These are phyloP conservation scores for Gomphus sp. DNA, from an alignment of 1,284 basidiomycete genomes.

Conservation along the genomic window DNA sequence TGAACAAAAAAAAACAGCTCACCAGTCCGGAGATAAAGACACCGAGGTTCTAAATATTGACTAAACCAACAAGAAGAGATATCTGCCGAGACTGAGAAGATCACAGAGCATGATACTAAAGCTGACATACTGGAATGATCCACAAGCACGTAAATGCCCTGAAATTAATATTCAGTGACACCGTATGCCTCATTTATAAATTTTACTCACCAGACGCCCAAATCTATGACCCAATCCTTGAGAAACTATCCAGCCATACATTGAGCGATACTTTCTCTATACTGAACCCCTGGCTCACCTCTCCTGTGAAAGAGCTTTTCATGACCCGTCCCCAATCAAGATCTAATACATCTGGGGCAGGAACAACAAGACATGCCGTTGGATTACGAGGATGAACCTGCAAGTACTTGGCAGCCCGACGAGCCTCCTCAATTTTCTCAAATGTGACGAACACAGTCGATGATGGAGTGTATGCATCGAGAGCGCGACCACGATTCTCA, in stretches of 20 bases:
- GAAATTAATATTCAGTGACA: constrained; percentile 10
- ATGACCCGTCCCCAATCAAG: constrained; percentile 80
- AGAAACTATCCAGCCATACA: constrained; percentile 39
- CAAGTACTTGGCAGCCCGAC: constrained; percentile 66
- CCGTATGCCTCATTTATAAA: neutral
- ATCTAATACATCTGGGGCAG: constrained; percentile 81
- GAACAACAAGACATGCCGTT: constrained; percentile 62
- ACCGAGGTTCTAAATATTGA: constrained; percentile 71
- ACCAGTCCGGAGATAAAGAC: constrained; percentile 63
- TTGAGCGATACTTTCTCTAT: neutral
- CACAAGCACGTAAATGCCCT: constrained; percentile 85
- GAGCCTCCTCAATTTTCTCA: constrained; percentile 58
- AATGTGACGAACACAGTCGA: constrained; percentile 90
- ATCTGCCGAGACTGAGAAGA: constrained; percentile 24
- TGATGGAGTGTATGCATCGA: constrained; percentile 59
- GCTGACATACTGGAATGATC: constrained; percentile 46
- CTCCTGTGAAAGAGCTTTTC: constrained; percentile 65
- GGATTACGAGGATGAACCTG: constrained; percentile 74
- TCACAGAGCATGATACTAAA: neutral
- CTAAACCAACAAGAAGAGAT: constrained; percentile 67
- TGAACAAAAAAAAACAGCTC: constrained; percentile 16
- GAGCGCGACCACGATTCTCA: constrained; percentile 61
- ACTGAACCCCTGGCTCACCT: constrained; percentile 32
- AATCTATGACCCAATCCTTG: constrained; percentile 72
- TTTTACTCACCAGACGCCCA: constrained; percentile 58